Evolutionary conservation across 2,329 filamentous ascomycete genomes (phyloP).

Genomic region (Fusarium nelsonii): DNA sequence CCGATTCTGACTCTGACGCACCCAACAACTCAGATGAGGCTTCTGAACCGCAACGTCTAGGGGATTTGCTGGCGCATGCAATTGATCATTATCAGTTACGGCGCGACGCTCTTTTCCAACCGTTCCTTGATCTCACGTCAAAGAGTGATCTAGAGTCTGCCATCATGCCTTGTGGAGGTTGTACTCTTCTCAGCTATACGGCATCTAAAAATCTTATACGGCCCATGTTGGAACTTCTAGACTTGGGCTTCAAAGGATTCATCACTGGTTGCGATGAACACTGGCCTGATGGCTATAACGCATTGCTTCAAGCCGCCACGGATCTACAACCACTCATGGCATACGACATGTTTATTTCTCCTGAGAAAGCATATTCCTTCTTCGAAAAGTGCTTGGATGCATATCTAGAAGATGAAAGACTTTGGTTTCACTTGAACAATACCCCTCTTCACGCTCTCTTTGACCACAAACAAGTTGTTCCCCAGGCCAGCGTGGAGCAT

Average conservation of each 20-base stretch:
- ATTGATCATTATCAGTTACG: slow-evolving; percentile 20
- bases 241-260: slow-evolving; percentile 37
- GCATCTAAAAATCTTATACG: not conserved
- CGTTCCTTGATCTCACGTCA: slow-evolving; percentile 33
- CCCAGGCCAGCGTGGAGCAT: not conserved
- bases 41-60: slow-evolving; percentile 21
- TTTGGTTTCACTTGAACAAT: slow-evolving; percentile 37
- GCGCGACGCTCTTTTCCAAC: slow-evolving; percentile 13
- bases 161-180: slow-evolving; percentile 41
- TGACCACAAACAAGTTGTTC: slow-evolving; percentile 4
- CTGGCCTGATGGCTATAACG: slow-evolving; percentile 44
- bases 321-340: slow-evolving; percentile 26
- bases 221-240: slow-evolving; percentile 39
- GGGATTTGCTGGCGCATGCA: slow-evolving; percentile 31
- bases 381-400: slow-evolving; percentile 38
- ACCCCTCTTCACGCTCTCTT: slow-evolving; percentile 39
- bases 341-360: slow-evolving; percentile 23
- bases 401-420: slow-evolving; percentile 33
- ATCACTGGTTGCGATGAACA: slow-evolving; percentile 36
- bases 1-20: not conserved
- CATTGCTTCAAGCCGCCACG: slow-evolving; percentile 32
- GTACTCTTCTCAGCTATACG: slow-evolving; percentile 45
- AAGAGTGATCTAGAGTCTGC: slow-evolving; percentile 32
- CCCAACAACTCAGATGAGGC: not conserved
- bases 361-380: slow-evolving; percentile 21